These are phyloP conservation scores for Metarhizium anisopliae DNA, from an alignment of 2,329 filamentous ascomycete species.

Conservation along the genomic window DNA sequence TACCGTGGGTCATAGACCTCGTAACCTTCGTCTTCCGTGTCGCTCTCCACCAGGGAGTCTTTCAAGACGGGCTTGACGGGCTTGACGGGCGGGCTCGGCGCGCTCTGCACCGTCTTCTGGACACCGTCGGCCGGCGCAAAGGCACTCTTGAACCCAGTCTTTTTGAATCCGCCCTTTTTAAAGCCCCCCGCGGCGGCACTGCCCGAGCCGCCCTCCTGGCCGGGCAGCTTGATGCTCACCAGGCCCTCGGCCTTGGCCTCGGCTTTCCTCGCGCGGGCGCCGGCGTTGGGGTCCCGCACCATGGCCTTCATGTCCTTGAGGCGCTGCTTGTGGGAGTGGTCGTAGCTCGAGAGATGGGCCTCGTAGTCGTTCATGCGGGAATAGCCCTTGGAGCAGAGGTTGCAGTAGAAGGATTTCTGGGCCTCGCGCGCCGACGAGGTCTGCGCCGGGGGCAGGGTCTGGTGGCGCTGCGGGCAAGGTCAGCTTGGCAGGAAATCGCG, in stretches of 20 bases:
- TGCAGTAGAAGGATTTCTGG: conserved; percentile 73
- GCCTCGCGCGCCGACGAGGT: conserved; percentile 63
- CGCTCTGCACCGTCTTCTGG: neutral
- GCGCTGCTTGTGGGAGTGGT: conserved; percentile 89
- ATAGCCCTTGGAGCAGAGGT: conserved; percentile 89
- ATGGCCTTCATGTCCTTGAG: conserved; percentile 83
- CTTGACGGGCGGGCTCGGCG: conserved; percentile 13
- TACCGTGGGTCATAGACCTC: conserved; percentile 55
- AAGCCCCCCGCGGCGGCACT: conserved; percentile 37
- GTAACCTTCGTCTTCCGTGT: conserved; percentile 63
- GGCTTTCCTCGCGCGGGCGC: conserved; percentile 55
- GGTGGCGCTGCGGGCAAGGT: conserved; percentile 35
- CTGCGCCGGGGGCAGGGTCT: conserved; percentile 49
- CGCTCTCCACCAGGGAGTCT: conserved; percentile 38
- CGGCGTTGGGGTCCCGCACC: conserved; percentile 60
- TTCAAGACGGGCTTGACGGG: conserved; percentile 14
- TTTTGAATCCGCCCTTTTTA: conserved; percentile 68
- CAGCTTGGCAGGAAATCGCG: conserved; percentile 27
- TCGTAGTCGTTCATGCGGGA: conserved; percentile 94
- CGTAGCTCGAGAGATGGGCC: conserved; percentile 86
- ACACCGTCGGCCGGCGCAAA: conserved; percentile 39
- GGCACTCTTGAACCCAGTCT: conserved; percentile 73
- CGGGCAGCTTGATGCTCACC: conserved; percentile 55
- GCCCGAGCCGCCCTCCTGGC: conserved; percentile 15
- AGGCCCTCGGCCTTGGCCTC: conserved; percentile 63